Evolutionary conservation across 1,284 basidiomycete species (phyloP).

Genomic region (Rhodotorula sp.): DNA sequence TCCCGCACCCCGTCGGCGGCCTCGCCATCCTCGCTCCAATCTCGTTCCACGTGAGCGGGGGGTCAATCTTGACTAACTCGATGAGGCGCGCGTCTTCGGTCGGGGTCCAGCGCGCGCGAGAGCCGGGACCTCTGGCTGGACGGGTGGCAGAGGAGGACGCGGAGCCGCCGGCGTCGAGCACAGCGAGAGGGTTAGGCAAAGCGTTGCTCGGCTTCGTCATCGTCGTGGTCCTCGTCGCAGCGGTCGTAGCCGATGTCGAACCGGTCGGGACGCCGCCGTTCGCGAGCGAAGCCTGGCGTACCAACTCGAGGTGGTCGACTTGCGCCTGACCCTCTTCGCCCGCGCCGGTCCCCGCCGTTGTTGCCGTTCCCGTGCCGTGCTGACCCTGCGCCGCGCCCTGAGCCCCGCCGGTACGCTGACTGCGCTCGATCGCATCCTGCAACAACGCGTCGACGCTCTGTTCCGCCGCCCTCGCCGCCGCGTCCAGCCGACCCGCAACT

Average conservation of each 20-base stretch:
- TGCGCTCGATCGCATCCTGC: too few relatives aligned
- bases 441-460: too few relatives aligned
- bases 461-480: too few relatives aligned
- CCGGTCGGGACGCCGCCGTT: neutral
- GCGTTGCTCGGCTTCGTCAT: neutral
- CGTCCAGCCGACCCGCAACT: too few relatives aligned
- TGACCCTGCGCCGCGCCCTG: too few relatives aligned
- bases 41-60: slow-evolving; percentile 36
- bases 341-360: too few relatives aligned
- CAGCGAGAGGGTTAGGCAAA: neutral
- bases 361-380: too few relatives aligned
- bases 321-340: neutral
- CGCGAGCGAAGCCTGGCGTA: neutral
- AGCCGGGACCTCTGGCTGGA: slow-evolving; percentile 1
- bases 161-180: neutral
- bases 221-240: neutral
- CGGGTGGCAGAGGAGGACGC: neutral
- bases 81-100: slow-evolving; percentile 30
- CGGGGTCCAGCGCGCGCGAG: slow-evolving; percentile 24
- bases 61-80: slow-evolving; percentile 17
- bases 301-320: neutral
- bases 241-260: neutral
- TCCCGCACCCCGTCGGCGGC: slow-evolving; percentile 23
- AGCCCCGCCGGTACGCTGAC: too few relatives aligned
- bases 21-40: slow-evolving; percentile 26